These are phyloP conservation scores for Calonectria ilicicola DNA, from an alignment of 2,329 filamentous ascomycete species.

Conservation along the genomic window DNA sequence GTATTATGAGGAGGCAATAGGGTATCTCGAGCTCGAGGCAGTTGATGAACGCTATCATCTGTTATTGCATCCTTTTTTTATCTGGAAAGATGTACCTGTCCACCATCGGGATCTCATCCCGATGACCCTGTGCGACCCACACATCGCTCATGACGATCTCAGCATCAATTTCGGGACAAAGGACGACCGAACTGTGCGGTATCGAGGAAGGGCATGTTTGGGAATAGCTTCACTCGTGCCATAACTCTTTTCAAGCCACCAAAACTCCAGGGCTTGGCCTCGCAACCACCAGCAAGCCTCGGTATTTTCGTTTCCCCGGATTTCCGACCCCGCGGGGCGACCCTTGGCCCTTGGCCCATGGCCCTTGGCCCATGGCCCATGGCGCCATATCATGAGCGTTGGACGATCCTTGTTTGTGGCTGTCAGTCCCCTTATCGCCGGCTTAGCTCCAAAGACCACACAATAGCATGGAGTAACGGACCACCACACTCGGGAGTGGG, in stretches of 20 bases:
- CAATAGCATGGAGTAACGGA: slow-evolving; percentile 14
- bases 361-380: neutral
- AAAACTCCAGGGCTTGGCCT: neutral
- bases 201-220: neutral
- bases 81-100: neutral
- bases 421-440: slow-evolving; percentile 12
- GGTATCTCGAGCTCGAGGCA: too few relatives aligned
- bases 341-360: neutral
- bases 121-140: neutral
- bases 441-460: neutral
- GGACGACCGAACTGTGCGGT: too few relatives aligned
- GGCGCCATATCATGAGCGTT: neutral
- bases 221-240: neutral
- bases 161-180: neutral
- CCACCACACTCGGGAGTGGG: neutral
- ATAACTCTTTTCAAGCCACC: neutral
- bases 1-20: too few relatives aligned
- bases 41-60: too few relatives aligned
- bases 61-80: too few relatives aligned
- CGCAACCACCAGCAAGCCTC: neutral
- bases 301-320: slow-evolving; percentile 39
- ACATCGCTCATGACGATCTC: neutral
- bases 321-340: slow-evolving; percentile 39
- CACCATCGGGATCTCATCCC: neutral
- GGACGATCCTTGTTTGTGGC: neutral